These are phyloP conservation scores for Aegilops tauschii DNA, from an alignment of 176 grass and related monocot genomes.

Conservation along the genomic window DNA sequence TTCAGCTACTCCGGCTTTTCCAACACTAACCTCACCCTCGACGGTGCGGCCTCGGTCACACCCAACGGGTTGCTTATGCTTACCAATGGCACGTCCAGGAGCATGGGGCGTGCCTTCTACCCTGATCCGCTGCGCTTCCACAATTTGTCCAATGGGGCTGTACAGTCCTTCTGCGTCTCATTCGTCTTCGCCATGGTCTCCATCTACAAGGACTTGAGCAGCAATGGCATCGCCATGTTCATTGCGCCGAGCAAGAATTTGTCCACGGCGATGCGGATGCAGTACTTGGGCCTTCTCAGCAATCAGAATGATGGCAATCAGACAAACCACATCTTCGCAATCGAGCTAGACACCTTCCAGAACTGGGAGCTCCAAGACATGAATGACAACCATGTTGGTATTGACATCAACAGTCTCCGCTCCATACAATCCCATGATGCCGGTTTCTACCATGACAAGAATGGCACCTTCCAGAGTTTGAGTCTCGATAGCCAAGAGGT, in stretches of 20 bases:
- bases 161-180: constrained; percentile 28
- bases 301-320: neutral
- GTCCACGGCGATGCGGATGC: neutral
- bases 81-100: constrained; percentile 1
- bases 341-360: neutral
- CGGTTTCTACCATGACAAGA: constrained; percentile 25
- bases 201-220: constrained; percentile 4
- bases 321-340: constrained; percentile 12
- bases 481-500: constrained; percentile 12
- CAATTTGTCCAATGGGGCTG: neutral
- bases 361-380: neutral
- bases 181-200: constrained; percentile 22
- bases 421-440: neutral
- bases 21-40: constrained; percentile 15
- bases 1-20: constrained; percentile 44
- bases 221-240: constrained; percentile 26
- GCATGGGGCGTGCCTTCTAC: constrained; percentile 21
- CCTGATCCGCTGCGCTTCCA: neutral
- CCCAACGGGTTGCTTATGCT: constrained; percentile 1
- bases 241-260: constrained; percentile 14
- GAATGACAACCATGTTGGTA: neutral
- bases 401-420: constrained; percentile 22
- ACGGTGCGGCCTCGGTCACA: constrained; percentile 16
- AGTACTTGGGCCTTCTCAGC: constrained; percentile 31
- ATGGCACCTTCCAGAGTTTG: constrained; percentile 6